Percentiles rank a stretch among this genome's conserved stretches.
Evolutionary conservation across 208 protist species (phyloP).

Genomic region (Leishmania lainsoni): DNA sequence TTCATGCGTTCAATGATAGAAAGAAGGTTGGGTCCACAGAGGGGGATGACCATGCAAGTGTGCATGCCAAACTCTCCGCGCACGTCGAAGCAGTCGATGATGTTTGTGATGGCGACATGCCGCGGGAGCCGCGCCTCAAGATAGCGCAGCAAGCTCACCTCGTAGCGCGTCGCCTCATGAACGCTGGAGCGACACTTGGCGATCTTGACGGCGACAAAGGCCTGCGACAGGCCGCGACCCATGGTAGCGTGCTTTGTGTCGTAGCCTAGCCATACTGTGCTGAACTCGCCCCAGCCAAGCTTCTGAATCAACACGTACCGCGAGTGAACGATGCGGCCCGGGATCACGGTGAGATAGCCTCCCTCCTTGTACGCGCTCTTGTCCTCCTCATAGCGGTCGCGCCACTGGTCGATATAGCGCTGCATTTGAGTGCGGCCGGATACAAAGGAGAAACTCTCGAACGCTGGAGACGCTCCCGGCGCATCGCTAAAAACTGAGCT

Average conservation of each 20-base stretch:
- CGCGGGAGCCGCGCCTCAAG: slow-evolving; percentile 41
- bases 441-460: slow-evolving; percentile 15
- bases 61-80: slow-evolving; percentile 62
- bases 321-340: slow-evolving; percentile 64
- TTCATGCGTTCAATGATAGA: slow-evolving; percentile 76
- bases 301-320: slow-evolving; percentile 87
- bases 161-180: slow-evolving; percentile 68
- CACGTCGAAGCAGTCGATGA: slow-evolving; percentile 85
- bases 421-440: slow-evolving; percentile 34
- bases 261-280: slow-evolving; percentile 89
- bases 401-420: slow-evolving; percentile 58
- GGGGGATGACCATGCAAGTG: slow-evolving; percentile 82
- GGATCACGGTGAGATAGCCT: slow-evolving; percentile 72
- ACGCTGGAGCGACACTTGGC: slow-evolving; percentile 70
- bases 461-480: background rate
- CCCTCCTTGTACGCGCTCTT: slow-evolving; percentile 68
- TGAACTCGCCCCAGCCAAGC: slow-evolving; percentile 89
- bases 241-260: slow-evolving; percentile 52
- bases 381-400: slow-evolving; percentile 62
- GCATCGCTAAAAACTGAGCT: background rate
- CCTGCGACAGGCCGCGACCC: slow-evolving; percentile 37
- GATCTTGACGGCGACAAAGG: slow-evolving; percentile 88
- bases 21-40: slow-evolving; percentile 86
- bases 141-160: slow-evolving; percentile 75
- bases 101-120: slow-evolving; percentile 48